Evolutionary conservation across 805 yeast genomes (phyloP), one percentile per base, ranked within the genome.

Genomic region (Torulaspora maleeae): DNA sequence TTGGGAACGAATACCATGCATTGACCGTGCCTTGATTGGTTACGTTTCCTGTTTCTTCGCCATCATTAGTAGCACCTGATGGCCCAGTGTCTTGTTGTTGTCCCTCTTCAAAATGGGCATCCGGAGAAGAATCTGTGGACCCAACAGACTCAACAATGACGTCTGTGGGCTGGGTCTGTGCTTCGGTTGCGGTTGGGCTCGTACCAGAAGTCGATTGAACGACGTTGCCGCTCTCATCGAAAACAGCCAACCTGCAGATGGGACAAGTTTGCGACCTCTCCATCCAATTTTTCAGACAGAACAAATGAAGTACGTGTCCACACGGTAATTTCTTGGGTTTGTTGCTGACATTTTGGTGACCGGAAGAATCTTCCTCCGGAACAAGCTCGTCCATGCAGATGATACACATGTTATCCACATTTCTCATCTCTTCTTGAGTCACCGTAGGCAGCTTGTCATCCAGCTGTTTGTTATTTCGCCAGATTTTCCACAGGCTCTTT

Each of bases 191-290:
- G 10, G 37, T 29, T 13, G 50, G 37, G 27, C 32, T 28, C 10
- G 49, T 2, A 10, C 30, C 19, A 3, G 44, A n/a, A 11, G 27
- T 38, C 15, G 49, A 43, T 11, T 53, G 53, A 25, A 49, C 49
- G 13, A 60, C 56, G 27, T 56, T 59, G 6, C 67, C 65, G 15
- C 52, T 54, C 27, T 56, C 61, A 40, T 60, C 70, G 51, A 79
- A 74, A 1, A 88, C 95, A 9, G 80, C 77, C 25, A 82, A 72
- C 49, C 96, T 73, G 63, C 99, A 93, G 43, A 90, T 79, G 1
- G 99, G 99, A 69, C 99, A 93, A n/a, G 79, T 78, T 54, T 83
- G 91, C 0, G 96, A 87, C 52, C 95, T 76, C 59, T 86, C 95
- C 54, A 93, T 72, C 99, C 99, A 93, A 53, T 85, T 83, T 58